phyloP scores from a whole-genome alignment of 1,139 yeast genomes.

The Hyphopichia fennica region DNA sequence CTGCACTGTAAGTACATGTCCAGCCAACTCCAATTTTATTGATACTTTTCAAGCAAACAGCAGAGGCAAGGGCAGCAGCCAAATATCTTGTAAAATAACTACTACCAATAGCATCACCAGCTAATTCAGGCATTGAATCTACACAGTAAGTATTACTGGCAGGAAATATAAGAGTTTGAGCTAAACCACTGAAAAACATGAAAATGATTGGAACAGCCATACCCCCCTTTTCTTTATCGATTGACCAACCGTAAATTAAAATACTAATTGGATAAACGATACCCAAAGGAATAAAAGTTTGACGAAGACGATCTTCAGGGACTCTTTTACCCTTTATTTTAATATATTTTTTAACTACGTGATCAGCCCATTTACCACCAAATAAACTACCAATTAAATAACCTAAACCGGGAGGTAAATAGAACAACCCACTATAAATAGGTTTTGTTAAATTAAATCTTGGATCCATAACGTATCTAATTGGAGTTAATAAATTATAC shows the following conservation, averaged over 20 bases:
- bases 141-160: conserved; percentile 55
- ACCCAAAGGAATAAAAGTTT: conserved; percentile 37
- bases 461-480: conserved; percentile 54
- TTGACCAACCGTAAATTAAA: conserved; percentile 53
- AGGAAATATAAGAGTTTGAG: conserved; percentile 52
- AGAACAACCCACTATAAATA: conserved; percentile 48
- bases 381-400: conserved; percentile 46
- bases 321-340: conserved; percentile 42
- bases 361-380: conserved; percentile 54
- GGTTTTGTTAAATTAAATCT: conserved; percentile 48
- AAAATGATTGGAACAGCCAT: conserved; percentile 52
- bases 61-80: conserved; percentile 52
- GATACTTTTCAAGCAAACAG: conserved; percentile 44
- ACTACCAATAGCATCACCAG: conserved; percentile 54
- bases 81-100: conserved; percentile 51
- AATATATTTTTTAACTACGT: conserved; percentile 42
- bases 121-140: conserved; percentile 52
- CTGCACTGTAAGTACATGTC: conserved; percentile 46
- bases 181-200: conserved; percentile 47
- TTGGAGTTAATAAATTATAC: conserved; percentile 55
- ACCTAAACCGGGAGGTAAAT: conserved; percentile 54
- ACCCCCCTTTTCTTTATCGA: conserved; percentile 50
- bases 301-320: conserved; percentile 52
- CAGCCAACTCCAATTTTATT: conserved; percentile 43
- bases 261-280: conserved; percentile 39